Conservation (phyloP, 208 protist species). For the Trypanosoma caninum region DNA sequence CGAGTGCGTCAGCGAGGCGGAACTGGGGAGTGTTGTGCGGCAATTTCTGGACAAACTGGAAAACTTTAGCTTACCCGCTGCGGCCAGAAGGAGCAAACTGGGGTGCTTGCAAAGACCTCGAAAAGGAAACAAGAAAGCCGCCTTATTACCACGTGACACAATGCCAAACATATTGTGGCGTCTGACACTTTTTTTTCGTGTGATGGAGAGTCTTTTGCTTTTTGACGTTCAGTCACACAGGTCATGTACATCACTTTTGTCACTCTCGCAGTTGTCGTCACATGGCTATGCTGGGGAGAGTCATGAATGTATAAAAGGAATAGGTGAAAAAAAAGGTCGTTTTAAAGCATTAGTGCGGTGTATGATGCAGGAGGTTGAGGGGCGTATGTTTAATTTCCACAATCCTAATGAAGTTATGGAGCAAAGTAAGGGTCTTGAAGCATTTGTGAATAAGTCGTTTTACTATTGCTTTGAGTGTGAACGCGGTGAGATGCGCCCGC, state of each 20-base stretch:
- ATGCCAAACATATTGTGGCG: slow-evolving; percentile 18
- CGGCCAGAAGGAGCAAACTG: neutral
- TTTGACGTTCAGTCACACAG: neutral
- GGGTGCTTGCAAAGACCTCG: neutral
- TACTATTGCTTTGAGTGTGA: slow-evolving; percentile 3
- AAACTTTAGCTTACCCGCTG: neutral
- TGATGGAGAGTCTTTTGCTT: slow-evolving; percentile 13
- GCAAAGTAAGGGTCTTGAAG: slow-evolving; percentile 9
- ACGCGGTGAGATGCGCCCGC: neutral
- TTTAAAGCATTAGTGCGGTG: neutral
- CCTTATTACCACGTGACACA: neutral
- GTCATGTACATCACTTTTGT: no score
- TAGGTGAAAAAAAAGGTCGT: neutral
- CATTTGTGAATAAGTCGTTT: slow-evolving; percentile 13
- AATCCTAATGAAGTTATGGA: neutral
- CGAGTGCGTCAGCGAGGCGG: neutral
- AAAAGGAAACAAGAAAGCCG: neutral
- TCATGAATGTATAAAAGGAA: no score
- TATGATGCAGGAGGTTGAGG: slow-evolving; percentile 14
- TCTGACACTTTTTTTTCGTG: slow-evolving; percentile 12
- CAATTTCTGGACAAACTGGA: slow-evolving; percentile 22
- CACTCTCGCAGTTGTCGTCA: no score
- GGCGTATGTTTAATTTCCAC: slow-evolving; percentile 2
- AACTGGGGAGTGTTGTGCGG: neutral
- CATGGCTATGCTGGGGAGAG: no score